phyloP scores from a whole-genome alignment of 495 filamentous ascomycete genomes.

The Neurospora tetrasperma region DNA sequence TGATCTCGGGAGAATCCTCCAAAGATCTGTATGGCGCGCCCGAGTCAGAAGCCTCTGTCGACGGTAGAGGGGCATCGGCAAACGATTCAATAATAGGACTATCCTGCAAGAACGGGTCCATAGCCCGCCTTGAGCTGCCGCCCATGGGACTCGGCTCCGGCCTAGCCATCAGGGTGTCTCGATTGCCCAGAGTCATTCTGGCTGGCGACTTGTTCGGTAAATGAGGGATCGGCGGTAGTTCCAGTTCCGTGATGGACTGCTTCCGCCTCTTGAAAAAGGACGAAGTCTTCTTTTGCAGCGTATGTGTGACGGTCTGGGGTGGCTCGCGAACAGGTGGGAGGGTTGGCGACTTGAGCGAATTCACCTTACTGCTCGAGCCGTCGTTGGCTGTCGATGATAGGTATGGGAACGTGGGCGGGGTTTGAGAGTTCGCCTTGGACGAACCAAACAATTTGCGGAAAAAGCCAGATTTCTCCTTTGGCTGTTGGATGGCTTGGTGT shows the following conservation, averaged over 20 bases:
- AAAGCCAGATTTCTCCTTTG: constrained; percentile 74
- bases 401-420: constrained; percentile 15
- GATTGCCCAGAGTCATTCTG: constrained; percentile 17
- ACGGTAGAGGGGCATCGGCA: constrained; percentile 11
- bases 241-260: constrained; percentile 56
- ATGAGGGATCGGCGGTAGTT: constrained; percentile 32
- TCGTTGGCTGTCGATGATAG: constrained; percentile 12
- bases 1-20: background rate
- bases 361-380: constrained; percentile 6
- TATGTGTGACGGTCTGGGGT: constrained; percentile 34
- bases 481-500: constrained; percentile 15
- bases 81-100: constrained; percentile 16
- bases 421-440: constrained; percentile 28
- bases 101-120: constrained; percentile 69
- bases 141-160: constrained; percentile 53
- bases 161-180: constrained; percentile 14
- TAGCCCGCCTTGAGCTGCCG: constrained; percentile 77
- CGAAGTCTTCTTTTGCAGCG: constrained; percentile 78
- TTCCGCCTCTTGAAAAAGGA: constrained; percentile 90
- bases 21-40: background rate
- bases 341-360: constrained; percentile 29
- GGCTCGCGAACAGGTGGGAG: constrained; percentile 39
- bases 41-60: constrained; percentile 1
- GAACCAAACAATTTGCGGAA: constrained; percentile 81
- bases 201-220: constrained; percentile 19